Base-by-base conservation (phyloP, 2,329 filamentous ascomycete species). In the Trichophyton verrucosum region DNA sequence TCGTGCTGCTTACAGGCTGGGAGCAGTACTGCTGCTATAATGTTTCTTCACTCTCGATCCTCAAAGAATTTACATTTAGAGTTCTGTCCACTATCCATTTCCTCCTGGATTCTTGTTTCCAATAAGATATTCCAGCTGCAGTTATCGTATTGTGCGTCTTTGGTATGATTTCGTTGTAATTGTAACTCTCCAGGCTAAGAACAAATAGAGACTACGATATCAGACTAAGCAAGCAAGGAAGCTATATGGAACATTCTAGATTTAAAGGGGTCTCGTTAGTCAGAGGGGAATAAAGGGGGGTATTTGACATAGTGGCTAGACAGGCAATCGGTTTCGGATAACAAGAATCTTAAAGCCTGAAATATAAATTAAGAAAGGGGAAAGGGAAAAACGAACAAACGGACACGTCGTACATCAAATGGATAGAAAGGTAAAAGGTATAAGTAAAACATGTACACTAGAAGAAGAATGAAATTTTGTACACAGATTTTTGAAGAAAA, bases 391-490 rank as follows among this genome's bases (percentile, higher is more conserved):
- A 30, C n/a, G 24, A 1, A 53, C 33, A 27, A 60, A 60, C 22
- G 11, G 36, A 58, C 36, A 24, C 13, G 42, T 15, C 7, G 15
- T 40, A 60, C 30, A 20, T 36, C 40, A 36, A 53, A 22, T 17
- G 11, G 9, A 11, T 38, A 38, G 11, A 57, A 57, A 56, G 58
- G 47, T 53, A 62, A 60, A 38, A 61, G 56, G 57, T 27, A 38
- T 38, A 61, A 58, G 27, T 56, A 58, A 60, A 60, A 13, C 33
- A 38, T 47, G 40, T 38, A 17, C 30, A 20, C 22, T 33, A 17
- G 30, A 20, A 36, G 38, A 60, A 33, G 46, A 62, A 46, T 44
- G n/a, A 33, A 36, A 44, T 57, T 49, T 30, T 53, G 49, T 53
- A 53, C 47, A 53, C 3, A 53, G 27, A 9, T 20, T 47, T 13